A percentile compares a stretch with the other conserved stretches of the same genome.
These are phyloP conservation scores for Letharia columbiana DNA, from an alignment of 495 filamentous ascomycete genomes.

Conservation along the genomic window DNA sequence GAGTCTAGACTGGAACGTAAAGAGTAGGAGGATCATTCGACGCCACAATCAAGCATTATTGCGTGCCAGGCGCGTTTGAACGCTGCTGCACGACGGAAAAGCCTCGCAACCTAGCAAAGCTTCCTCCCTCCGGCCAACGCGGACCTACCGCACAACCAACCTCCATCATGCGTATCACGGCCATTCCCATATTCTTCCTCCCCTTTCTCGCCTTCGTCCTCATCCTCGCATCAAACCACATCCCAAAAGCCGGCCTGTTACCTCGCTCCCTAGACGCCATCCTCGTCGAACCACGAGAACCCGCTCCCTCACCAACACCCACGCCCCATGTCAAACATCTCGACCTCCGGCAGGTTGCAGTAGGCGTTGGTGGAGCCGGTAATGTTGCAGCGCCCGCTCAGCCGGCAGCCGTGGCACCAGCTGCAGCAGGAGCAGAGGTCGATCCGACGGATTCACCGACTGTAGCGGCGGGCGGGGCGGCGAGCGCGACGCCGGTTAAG, in stretches of 20 bases:
- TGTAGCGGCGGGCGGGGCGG: constrained; percentile 11
- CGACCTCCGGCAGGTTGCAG: constrained; percentile 20
- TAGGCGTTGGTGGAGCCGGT: constrained; percentile 18
- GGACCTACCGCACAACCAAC: not conserved
- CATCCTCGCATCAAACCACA: not conserved
- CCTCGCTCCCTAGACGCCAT: constrained; percentile 18
- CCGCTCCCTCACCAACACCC: not conserved
- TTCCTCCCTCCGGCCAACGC: not conserved
- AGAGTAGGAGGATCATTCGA: not conserved
- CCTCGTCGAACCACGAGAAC: constrained; percentile 14
- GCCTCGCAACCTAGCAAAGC: not conserved
- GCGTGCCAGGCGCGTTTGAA: not conserved
- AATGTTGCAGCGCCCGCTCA: constrained; percentile 9
- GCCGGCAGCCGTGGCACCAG: constrained; percentile 3
- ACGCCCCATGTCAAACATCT: constrained; percentile 17
- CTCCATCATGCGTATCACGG: constrained; percentile 2
- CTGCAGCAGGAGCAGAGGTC: constrained; percentile 10
- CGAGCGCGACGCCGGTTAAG: constrained; percentile 16
- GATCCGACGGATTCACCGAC: constrained; percentile 5
- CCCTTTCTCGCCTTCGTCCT: constrained; percentile 8
- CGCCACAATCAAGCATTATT: too few species aligned
- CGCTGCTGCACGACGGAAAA: not conserved
- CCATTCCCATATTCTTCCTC: constrained; percentile 11
- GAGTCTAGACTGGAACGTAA: not conserved
- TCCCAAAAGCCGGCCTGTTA: not conserved